These are phyloP conservation scores for Amaranthus hypochondriacus DNA, from an alignment of 148 eudicot genomes.

Conservation along the genomic window DNA sequence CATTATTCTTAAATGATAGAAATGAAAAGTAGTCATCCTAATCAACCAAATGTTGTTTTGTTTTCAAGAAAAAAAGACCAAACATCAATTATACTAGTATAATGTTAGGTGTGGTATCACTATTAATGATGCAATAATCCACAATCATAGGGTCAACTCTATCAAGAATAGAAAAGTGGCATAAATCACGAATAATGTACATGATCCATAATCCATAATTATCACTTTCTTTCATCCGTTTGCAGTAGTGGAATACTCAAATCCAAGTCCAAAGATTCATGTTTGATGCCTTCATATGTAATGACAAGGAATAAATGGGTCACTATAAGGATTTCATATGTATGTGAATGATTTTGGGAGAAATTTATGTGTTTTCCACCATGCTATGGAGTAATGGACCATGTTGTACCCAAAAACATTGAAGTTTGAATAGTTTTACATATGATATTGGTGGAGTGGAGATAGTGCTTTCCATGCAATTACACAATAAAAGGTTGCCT, in stretches of 20 bases:
- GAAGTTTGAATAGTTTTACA: neutral
- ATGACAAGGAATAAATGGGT: slow-evolving; percentile 2
- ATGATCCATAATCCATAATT: neutral
- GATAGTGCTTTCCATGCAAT: neutral
- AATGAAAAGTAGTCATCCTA: too few species aligned
- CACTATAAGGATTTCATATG: neutral
- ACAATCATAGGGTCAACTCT: neutral
- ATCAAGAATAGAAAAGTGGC: neutral
- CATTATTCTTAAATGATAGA: too few species aligned
- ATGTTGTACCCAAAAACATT: slow-evolving; percentile 6
- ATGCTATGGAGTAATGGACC: slow-evolving; percentile 1
- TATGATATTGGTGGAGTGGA: neutral
- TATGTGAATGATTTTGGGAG: neutral
- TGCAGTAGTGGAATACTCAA: neutral
- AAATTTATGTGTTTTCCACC: slow-evolving; percentile 3
- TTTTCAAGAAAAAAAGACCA: neutral
- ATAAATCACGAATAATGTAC: neutral
- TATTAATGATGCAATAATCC: neutral
- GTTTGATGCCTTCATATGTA: neutral
- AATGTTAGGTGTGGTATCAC: neutral
- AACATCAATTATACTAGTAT: neutral
- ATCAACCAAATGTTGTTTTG: too few species aligned
- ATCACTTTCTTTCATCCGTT: neutral
- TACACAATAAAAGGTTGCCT: neutral
- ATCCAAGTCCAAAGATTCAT: slow-evolving; percentile 1